These are phyloP conservation scores for Asterophora lycoperdoides DNA, from an alignment of 768 basidiomycete genomes.

Conservation along the genomic window DNA sequence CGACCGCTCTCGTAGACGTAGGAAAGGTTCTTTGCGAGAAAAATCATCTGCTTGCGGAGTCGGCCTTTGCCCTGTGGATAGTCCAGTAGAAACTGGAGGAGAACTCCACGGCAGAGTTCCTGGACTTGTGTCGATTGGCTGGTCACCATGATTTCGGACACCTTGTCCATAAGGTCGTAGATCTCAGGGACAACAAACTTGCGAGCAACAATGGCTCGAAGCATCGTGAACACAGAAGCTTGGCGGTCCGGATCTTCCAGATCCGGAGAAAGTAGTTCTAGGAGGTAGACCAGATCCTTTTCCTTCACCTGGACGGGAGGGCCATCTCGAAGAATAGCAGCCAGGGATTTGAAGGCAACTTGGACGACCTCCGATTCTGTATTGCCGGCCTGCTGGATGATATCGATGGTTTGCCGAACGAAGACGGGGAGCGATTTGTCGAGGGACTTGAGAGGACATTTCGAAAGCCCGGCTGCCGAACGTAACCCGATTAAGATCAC, in stretches of 20 bases:
- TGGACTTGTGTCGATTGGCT: constrained; percentile 89
- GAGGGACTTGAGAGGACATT: constrained; percentile 76
- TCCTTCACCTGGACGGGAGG: constrained; percentile 80
- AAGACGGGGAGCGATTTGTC: constrained; percentile 77
- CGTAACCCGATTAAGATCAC: constrained; percentile 77
- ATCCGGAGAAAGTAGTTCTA: constrained; percentile 84
- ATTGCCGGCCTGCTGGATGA: constrained; percentile 77
- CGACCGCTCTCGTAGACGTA: constrained; percentile 90
- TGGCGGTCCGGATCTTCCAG: constrained; percentile 88
- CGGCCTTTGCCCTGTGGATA: constrained; percentile 96
- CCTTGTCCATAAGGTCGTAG: constrained; percentile 93
- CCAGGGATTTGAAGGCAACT: constrained; percentile 80
- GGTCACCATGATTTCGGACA: constrained; percentile 89
- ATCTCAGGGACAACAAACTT: constrained; percentile 95
- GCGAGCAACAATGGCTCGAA: constrained; percentile 86
- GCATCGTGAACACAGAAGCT: constrained; percentile 78
- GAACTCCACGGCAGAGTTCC: constrained; percentile 82
- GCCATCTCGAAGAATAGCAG: constrained; percentile 87
- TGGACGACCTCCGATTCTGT: constrained; percentile 91
- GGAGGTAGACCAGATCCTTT: constrained; percentile 80
- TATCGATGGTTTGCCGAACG: constrained; percentile 76
- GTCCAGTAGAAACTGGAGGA: constrained; percentile 93
- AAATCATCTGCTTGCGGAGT: constrained; percentile 81
- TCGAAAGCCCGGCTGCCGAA: constrained; percentile 73
- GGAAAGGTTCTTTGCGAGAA: constrained; percentile 87